Conservation (phyloP, 2,329 filamentous ascomycete genomes). For the Chrysoporthe cubensis region DNA sequence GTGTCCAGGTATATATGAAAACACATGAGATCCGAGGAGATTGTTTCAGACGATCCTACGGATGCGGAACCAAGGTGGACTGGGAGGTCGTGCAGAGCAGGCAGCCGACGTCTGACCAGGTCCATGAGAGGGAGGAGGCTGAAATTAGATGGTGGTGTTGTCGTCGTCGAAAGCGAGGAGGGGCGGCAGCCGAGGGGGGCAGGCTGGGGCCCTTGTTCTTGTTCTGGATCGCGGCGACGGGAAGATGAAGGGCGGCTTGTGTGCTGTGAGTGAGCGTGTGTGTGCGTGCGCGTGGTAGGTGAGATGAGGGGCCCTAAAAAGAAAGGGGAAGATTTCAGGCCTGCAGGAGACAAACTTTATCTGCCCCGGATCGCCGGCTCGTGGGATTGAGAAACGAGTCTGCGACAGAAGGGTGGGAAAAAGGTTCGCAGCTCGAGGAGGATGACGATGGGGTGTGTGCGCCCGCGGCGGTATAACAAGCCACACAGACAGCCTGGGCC, state of each 20-base stretch:
- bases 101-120: slow-evolving; percentile 21
- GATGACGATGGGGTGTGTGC: not conserved
- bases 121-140: slow-evolving; percentile 21
- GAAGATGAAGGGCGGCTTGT: not conserved
- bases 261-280: no score
- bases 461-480: not conserved
- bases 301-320: not conserved
- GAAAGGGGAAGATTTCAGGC: not conserved
- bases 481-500: not conserved
- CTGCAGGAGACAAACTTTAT: not conserved
- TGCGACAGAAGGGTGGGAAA: not conserved
- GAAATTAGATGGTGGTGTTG: not conserved
- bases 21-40: not conserved
- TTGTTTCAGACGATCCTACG: slow-evolving; percentile 9
- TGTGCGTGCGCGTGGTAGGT: no score
- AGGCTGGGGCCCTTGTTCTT: not conserved
- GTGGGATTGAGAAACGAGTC: not conserved
- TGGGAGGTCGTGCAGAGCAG: slow-evolving; percentile 18
- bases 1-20: slow-evolving; percentile 13
- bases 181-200: no score
- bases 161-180: not conserved
- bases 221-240: slow-evolving; percentile 13
- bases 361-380: not conserved
- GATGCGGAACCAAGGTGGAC: slow-evolving; percentile 12
- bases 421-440: not conserved